These are phyloP conservation scores for Abortiporus biennis DNA, from an alignment of 1,284 basidiomycete species.

Conservation along the genomic window DNA sequence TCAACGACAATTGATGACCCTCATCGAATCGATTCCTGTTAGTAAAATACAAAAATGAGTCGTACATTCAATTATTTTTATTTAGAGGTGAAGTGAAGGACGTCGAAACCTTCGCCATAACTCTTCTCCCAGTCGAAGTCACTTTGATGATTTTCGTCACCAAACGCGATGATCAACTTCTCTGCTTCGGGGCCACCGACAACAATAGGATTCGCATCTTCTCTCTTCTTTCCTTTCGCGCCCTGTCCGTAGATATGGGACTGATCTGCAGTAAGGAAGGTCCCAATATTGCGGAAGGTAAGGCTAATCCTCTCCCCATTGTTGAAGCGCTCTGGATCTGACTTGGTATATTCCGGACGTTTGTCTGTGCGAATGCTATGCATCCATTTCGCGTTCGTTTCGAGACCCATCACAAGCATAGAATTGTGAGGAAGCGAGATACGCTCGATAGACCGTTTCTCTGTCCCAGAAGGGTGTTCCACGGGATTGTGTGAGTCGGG, in stretches of 20 bases:
- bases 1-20: too few species aligned
- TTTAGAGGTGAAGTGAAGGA: slow-evolving; percentile 47
- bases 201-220: slow-evolving; percentile 43
- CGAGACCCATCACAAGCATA: slow-evolving; percentile 68
- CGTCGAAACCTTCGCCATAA: slow-evolving; percentile 63
- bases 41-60: too few species aligned
- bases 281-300: slow-evolving; percentile 71
- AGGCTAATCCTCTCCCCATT: slow-evolving; percentile 67
- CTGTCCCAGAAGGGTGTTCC: background rate
- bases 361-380: slow-evolving; percentile 71
- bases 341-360: slow-evolving; percentile 46
- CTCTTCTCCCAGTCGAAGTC: slow-evolving; percentile 59
- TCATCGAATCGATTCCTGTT: too few species aligned
- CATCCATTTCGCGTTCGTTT: slow-evolving; percentile 64
- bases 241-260: slow-evolving; percentile 64
- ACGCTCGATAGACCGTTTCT: slow-evolving; percentile 41
- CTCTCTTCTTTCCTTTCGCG: slow-evolving; percentile 50
- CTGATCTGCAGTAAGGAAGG: slow-evolving; percentile 51
- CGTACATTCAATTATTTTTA: too few species aligned
- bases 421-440: slow-evolving; percentile 72
- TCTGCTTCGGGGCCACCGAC: slow-evolving; percentile 44
- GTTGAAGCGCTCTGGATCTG: slow-evolving; percentile 42
- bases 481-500: slow-evolving; percentile 4
- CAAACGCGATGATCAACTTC: slow-evolving; percentile 54
- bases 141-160: slow-evolving; percentile 61